Evolutionary conservation across 1,139 yeast genomes (phyloP).

Genomic region (Suhomyces choctaworum): DNA sequence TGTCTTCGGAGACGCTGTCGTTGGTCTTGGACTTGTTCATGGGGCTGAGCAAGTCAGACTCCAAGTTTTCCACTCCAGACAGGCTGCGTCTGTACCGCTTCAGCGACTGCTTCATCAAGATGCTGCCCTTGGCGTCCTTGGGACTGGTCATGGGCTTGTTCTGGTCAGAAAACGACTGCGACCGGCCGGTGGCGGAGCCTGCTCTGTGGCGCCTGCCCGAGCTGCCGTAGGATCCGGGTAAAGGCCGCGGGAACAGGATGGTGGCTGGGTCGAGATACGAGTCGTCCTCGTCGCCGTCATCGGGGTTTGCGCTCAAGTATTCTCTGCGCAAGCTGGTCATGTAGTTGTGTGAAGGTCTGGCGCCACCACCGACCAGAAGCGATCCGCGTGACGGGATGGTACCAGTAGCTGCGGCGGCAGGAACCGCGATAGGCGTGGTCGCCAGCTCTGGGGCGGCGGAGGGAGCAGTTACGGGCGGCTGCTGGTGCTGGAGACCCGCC

Average conservation of each 20-base stretch:
- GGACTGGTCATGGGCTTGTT: slow-evolving; percentile 15
- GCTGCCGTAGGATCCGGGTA: slow-evolving; percentile 18
- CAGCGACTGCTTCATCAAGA: slow-evolving; percentile 6
- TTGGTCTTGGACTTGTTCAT: slow-evolving; percentile 35
- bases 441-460: not conserved
- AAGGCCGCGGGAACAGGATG: slow-evolving; percentile 17
- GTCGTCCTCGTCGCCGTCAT: slow-evolving; percentile 22
- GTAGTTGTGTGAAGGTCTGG: slow-evolving; percentile 7
- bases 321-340: slow-evolving; percentile 22
- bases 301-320: slow-evolving; percentile 26
- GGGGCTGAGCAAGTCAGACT: slow-evolving; percentile 31
- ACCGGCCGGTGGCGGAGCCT: slow-evolving; percentile 24
- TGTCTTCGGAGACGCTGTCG: slow-evolving; percentile 28
- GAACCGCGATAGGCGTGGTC: not conserved
- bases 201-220: slow-evolving; percentile 20
- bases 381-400: too few species aligned
- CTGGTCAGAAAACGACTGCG: slow-evolving; percentile 33
- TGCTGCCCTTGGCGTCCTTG: slow-evolving; percentile 10
- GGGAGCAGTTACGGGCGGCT: not conserved
- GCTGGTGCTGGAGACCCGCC: not conserved
- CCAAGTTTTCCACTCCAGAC: slow-evolving; percentile 16
- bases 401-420: not conserved
- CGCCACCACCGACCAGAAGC: too few species aligned
- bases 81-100: slow-evolving; percentile 19
- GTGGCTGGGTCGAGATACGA: slow-evolving; percentile 21